Evolutionary conservation across 2,329 filamentous ascomycete genomes (phyloP).

Genomic region (Aureobasidium lini): DNA sequence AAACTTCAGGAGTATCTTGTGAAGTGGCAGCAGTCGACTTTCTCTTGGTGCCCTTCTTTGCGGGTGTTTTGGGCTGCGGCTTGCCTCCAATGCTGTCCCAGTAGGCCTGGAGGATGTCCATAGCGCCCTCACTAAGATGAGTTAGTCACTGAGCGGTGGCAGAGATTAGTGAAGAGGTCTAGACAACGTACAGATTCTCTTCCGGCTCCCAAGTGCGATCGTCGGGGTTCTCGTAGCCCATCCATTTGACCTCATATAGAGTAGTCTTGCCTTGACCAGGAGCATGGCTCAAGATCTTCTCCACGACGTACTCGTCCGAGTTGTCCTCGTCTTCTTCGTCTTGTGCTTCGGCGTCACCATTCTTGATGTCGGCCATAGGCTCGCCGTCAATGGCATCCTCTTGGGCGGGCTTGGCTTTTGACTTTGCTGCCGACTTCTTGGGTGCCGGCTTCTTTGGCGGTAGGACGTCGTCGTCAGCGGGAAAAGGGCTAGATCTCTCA

Average conservation of each 20-base stretch:
- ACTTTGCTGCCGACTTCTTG: conserved; percentile 11
- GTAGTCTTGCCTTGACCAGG: conserved; percentile 49
- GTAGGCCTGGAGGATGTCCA: conserved; percentile 57
- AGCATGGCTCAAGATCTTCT: conserved; percentile 62
- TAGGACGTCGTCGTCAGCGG: conserved; percentile 23
- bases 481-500: conserved; percentile 25
- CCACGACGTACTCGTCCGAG: conserved; percentile 55
- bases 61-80: conserved; percentile 28
- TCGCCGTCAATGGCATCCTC: conserved; percentile 24
- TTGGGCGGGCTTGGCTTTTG: conserved; percentile 4
- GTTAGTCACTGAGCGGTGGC: neutral
- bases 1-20: conserved; percentile 15
- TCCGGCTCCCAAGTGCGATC: conserved; percentile 77
- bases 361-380: conserved; percentile 18
- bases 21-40: conserved; percentile 12
- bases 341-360: conserved; percentile 21
- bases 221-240: conserved; percentile 61
- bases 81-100: conserved; percentile 52
- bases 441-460: conserved; percentile 19
- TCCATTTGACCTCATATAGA: conserved; percentile 71
- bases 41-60: conserved; percentile 23
- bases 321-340: conserved; percentile 29
- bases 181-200: conserved; percentile 53
- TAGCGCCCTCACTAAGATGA: conserved; percentile 27
- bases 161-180: neutral